Base-by-base conservation (phyloP, 2,329 filamentous ascomycete species). In the Colletotrichum spaethianum region DNA sequence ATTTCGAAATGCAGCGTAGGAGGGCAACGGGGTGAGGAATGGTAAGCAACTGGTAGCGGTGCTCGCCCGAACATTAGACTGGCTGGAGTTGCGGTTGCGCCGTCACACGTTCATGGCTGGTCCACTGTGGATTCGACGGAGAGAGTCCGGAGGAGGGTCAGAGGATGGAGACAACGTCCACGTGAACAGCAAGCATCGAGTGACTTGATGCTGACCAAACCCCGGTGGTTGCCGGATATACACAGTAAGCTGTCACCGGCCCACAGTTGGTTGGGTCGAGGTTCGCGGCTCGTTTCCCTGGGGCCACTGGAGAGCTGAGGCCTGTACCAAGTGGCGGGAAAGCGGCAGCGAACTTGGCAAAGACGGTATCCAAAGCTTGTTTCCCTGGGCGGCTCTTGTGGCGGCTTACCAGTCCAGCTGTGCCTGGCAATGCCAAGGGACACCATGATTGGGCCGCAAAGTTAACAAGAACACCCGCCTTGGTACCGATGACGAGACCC, bases 261-360 rank as follows among this genome's bases (percentile, higher is more conserved):
- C 4, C 38, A 46, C 38, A 40, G n/a, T 26, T 26, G 60, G 48
- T 44, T 8, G 33, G 7, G 16, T 42, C 9, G 48, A 52, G 3
- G 48, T 23, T 23, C 26, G 26, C 23, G 52, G 26, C 40, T 33
- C 11, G 40, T 26, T 31, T 61, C 57, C 38, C 33, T 31, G 28
- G 44, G 42, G 42, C 16, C 18, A 7, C 2, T 16, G 28, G 33
- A 20, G 42, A 12, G 9, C 46, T 44, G 48, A 44, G 59, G 57
- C 57, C 57, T 56, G 9, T 69, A 65, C 65, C 69, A 69, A 72
- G 65, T 64, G 63, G 65, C 69, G 69, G 65, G n/a, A 69, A 52
- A 46, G 50, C 68, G 56, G 68, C 68, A 62, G 63, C 63, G 12
- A 60, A 31, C 63, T 70, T 70, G 67, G 67, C 67, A 55, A 40